phyloP scores from a whole-genome alignment of 306 rosid genomes.

The Gynostemma pentaphyllum region DNA sequence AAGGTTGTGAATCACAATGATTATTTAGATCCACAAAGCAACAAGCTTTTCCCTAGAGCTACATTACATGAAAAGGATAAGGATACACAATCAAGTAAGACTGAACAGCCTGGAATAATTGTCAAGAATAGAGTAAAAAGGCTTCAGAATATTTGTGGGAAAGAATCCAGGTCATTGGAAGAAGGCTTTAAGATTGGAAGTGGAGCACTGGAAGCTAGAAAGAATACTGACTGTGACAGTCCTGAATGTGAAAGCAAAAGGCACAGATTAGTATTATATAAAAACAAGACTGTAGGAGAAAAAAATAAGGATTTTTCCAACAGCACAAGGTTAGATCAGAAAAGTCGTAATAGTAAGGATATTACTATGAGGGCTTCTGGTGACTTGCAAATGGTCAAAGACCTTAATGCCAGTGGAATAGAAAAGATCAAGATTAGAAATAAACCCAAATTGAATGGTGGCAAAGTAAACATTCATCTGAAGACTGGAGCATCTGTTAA shows the following conservation, averaged over 20 bases:
- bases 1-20: constrained; percentile 25
- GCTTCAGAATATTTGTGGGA: constrained; percentile 17
- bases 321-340: constrained; percentile 20
- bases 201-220: constrained; percentile 29
- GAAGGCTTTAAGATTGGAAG: constrained; percentile 23
- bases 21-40: constrained; percentile 21
- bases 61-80: constrained; percentile 10
- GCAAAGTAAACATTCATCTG: constrained; percentile 18
- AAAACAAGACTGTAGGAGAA: constrained; percentile 25
- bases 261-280: constrained; percentile 28
- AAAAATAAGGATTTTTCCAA: constrained; percentile 19
- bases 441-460: constrained; percentile 23
- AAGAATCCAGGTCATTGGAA: constrained; percentile 20
- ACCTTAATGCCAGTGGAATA: constrained; percentile 20
- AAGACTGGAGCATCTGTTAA: constrained; percentile 17
- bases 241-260: constrained; percentile 27
- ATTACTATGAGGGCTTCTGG: background rate
- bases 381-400: background rate
- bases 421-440: constrained; percentile 11
- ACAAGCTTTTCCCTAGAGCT: constrained; percentile 24
- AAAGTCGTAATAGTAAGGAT: background rate
- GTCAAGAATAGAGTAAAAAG: constrained; percentile 33
- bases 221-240: constrained; percentile 21
- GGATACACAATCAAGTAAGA: constrained; percentile 7
- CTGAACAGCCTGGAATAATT: constrained; percentile 19